A percentile compares a stretch with the other conserved stretches of the same genome.
Conservation (phyloP, 805 yeast species). For the Saturnispora kantuleensis region DNA sequence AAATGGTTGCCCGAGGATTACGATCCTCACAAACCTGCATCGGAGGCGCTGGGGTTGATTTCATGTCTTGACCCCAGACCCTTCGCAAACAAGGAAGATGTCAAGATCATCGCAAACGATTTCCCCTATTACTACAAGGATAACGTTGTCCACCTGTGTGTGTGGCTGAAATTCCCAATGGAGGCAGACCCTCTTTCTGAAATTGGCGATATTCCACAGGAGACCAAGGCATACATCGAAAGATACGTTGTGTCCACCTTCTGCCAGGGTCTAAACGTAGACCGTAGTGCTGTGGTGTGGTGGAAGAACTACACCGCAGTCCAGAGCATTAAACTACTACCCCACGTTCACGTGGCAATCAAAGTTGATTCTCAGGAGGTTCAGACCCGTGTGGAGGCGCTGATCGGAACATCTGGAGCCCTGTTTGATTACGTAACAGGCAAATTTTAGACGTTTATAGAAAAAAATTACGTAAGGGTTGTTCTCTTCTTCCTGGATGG, state of each 20-base stretch:
- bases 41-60: slow-evolving; percentile 13
- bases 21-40: slow-evolving; percentile 2
- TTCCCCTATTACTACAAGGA: slow-evolving; percentile 57
- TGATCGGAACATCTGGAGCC: slow-evolving; percentile 10
- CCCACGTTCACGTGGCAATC: slow-evolving; percentile 62
- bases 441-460: slow-evolving; percentile 6
- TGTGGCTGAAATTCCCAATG: slow-evolving; percentile 57
- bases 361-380: slow-evolving; percentile 22
- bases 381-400: not conserved
- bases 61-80: slow-evolving; percentile 29
- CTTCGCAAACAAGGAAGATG: slow-evolving; percentile 33
- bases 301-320: slow-evolving; percentile 62
- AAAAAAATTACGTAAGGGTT: not conserved
- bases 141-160: slow-evolving; percentile 46
- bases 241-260: slow-evolving; percentile 40
- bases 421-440: slow-evolving; percentile 7
- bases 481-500: not conserved
- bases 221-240: slow-evolving; percentile 34
- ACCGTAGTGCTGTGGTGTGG: slow-evolving; percentile 42
- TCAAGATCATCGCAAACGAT: slow-evolving; percentile 42
- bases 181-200: slow-evolving; percentile 39
- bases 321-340: slow-evolving; percentile 57
- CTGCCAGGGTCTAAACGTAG: slow-evolving; percentile 32
- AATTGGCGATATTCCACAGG: slow-evolving; percentile 41
- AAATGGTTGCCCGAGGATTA: slow-evolving; percentile 36